These are phyloP conservation scores for Eutrema salsugineum DNA, from an alignment of 441 rosid genomes.

Conservation along the genomic window DNA sequence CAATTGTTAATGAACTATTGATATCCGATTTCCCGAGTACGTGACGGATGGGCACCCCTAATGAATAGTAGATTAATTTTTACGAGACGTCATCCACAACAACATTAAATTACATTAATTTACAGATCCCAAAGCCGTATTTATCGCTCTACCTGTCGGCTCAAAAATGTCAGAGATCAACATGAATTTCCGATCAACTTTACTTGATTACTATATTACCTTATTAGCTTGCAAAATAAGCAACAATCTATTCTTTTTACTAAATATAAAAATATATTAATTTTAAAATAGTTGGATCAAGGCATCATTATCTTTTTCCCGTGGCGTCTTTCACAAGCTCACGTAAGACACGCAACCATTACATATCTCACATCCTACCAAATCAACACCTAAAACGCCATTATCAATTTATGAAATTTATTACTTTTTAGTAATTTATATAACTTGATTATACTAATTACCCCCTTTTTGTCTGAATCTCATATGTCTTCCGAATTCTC, in stretches of 20 bases:
- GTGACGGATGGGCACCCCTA: conserved; percentile 9
- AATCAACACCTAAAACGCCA: conserved; percentile 18
- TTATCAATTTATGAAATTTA: not conserved
- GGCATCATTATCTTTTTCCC: conserved; percentile 25
- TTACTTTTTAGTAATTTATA: not conserved
- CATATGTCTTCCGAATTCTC: not conserved
- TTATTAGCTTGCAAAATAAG: conserved; percentile 28
- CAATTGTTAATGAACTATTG: too few relatives aligned
- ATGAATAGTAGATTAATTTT: conserved; percentile 3
- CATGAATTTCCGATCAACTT: conserved; percentile 32
- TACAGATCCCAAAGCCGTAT: conserved; percentile 37
- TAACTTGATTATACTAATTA: not conserved
- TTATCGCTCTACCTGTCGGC: conserved; percentile 27
- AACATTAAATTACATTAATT: conserved; percentile 14
- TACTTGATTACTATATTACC: conserved; percentile 13
- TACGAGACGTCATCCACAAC: conserved; percentile 20
- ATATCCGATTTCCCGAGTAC: conserved; percentile 19
- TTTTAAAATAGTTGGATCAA: conserved; percentile 21
- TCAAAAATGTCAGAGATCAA: conserved; percentile 31
- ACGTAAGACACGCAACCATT: conserved; percentile 17
- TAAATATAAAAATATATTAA: not conserved
- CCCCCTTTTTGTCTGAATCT: not conserved
- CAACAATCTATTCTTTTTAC: not conserved
- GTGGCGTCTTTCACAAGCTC: conserved; percentile 17
- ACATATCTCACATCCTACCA: conserved; percentile 15